Base-by-base conservation (phyloP, 345 rosid genomes). In the Arabis alpina region DNA sequence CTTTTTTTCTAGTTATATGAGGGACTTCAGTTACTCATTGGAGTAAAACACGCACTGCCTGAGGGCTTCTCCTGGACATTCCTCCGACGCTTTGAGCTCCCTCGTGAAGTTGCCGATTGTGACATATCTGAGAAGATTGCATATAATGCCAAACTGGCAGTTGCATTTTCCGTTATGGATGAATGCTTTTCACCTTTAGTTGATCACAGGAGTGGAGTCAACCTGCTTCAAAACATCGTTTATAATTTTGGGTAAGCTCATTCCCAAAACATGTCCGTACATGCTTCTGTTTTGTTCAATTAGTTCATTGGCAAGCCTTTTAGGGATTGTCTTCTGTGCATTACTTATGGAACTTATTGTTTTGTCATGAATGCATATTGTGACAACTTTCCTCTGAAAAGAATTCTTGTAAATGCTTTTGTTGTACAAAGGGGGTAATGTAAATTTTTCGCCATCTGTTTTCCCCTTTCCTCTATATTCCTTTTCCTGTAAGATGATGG, bases 61-160 rank as follows among this genome's bases (percentile, higher is more conserved):
- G 96, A 80, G 40, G 97, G 97, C 32, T 93, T 83, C 75, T 81
- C 98, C n/a, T 93, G 94, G 88, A 77, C 88, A 65, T 80, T 93
- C 59, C 76, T 88, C 64, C 91, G 71, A 32, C 91, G 93, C 32
- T 88, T 62, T 81, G 90, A 83, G 72, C 64, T 85, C 69, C 74
- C 76, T 52, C 25, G 80, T 41, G 89, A 88, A 74, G 64, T 75
- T 80, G 71, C 85, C 73, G 79, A 75, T 25, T 61, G 47, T 80
- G 88, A 84, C 66, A 73, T 76, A 64, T 68, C 79, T 76, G 81
- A 47, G 71, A 84, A 84, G 75, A 80, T 93, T 49, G 89, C 85
- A 73, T 79, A 87, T 82, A 93, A 91, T 77, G 86, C 96, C 55
- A 86, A 85, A 83, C 76, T 87, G 76, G 96, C 97, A 53, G 96